These are phyloP conservation scores for Dinochytrium kinnereticum DNA, from an alignment of 371 early-diverging fungal species.

Conservation along the genomic window DNA sequence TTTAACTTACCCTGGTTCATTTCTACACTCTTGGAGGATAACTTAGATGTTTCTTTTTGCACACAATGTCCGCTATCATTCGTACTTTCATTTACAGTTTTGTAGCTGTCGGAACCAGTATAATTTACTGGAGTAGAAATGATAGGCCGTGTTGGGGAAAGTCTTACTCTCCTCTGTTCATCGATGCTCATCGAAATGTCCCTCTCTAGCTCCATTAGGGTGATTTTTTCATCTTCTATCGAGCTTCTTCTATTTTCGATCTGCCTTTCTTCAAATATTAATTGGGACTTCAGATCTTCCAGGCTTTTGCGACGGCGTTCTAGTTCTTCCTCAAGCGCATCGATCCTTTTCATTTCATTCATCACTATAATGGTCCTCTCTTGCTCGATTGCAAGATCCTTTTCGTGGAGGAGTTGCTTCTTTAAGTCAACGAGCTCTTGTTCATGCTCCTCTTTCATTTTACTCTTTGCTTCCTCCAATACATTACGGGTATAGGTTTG, in stretches of 20 bases:
- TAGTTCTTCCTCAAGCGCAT: background rate
- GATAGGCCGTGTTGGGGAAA: too few species aligned
- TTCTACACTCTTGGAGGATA: too few species aligned
- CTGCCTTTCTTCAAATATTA: background rate
- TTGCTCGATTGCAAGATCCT: slow-evolving; percentile 2
- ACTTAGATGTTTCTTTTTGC: too few species aligned
- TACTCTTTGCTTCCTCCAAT: background rate
- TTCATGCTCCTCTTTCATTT: slow-evolving; percentile 7
- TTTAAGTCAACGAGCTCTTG: slow-evolving; percentile 4
- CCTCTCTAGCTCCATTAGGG: slow-evolving; percentile 1
- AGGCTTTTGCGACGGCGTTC: background rate
- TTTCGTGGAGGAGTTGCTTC: background rate
- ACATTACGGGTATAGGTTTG: background rate
- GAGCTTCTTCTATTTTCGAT: background rate
- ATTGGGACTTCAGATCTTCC: background rate
- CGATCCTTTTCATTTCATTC: background rate
- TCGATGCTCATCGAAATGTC: background rate
- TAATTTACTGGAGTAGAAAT: too few species aligned
- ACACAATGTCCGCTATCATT: too few species aligned
- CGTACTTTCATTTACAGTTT: too few species aligned
- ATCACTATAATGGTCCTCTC: background rate
- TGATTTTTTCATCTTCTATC: background rate
- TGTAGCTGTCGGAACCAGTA: too few species aligned
- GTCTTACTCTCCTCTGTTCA: background rate
- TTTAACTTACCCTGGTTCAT: too few species aligned